These are phyloP conservation scores for Aspergillus nomiae DNA, from an alignment of 2,329 filamentous ascomycete genomes.

Conservation along the genomic window DNA sequence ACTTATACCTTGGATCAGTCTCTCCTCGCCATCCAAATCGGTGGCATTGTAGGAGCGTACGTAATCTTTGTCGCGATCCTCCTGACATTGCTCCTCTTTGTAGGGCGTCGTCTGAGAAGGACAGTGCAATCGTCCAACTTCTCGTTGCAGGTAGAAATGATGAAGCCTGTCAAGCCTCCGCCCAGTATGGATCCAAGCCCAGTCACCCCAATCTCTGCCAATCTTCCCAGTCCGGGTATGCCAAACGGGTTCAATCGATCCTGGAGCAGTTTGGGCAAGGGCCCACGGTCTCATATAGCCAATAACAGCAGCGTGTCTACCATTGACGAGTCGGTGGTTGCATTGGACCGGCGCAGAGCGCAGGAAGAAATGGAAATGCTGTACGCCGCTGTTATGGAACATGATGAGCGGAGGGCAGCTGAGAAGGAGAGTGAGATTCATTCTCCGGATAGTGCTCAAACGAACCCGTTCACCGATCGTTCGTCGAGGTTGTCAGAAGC, in stretches of 20 bases:
- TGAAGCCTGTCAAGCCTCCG: constrained; percentile 45
- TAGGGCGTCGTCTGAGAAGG: constrained; percentile 59
- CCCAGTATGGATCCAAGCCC: constrained; percentile 38
- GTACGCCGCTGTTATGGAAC: constrained; percentile 89
- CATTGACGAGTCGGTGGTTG: constrained; percentile 76
- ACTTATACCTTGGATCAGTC: constrained; percentile 56
- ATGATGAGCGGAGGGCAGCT: constrained; percentile 62
- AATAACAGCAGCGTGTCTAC: constrained; percentile 65
- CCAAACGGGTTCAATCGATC: constrained; percentile 39
- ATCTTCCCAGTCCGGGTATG: constrained; percentile 39
- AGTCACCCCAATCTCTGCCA: constrained; percentile 31
- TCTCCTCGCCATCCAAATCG: constrained; percentile 78
- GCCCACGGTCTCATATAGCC: constrained; percentile 40
- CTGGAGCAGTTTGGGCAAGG: constrained; percentile 40
- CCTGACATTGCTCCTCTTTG: constrained; percentile 64
- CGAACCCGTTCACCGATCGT: constrained; percentile 33
- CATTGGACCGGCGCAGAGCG: constrained; percentile 71
- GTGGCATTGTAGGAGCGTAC: constrained; percentile 82
- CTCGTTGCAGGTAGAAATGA: constrained; percentile 59
- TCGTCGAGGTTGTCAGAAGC: constrained; percentile 26
- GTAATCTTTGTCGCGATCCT: constrained; percentile 74
- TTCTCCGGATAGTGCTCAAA: constrained; percentile 27
- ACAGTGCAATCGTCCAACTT: constrained; percentile 55
- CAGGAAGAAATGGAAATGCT: constrained; percentile 85
- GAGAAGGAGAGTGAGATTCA: constrained; percentile 18